Percentiles rank a stretch among this genome's conserved stretches.
These are phyloP conservation scores for Jaapia argillacea DNA, from an alignment of 768 basidiomycete genomes.

Conservation along the genomic window DNA sequence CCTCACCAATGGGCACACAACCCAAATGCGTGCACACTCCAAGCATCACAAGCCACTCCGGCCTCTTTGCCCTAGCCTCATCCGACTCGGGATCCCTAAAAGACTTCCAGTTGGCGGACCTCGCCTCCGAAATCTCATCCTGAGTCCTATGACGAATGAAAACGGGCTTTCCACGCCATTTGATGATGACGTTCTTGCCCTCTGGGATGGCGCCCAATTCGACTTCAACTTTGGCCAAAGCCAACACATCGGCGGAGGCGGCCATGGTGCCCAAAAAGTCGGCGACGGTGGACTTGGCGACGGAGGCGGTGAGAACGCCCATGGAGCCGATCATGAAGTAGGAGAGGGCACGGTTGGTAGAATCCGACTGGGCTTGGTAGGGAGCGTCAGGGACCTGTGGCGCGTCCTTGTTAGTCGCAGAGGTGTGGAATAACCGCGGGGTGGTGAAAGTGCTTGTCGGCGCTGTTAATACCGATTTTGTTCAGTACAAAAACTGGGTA, in stretches of 20 bases:
- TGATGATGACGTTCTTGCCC: conserved; percentile 95
- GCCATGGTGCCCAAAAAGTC: conserved; percentile 96
- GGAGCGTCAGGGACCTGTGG: conserved; percentile 81
- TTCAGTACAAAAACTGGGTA: background rate
- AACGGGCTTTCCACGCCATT: conserved; percentile 99
- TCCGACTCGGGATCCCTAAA: conserved; percentile 92
- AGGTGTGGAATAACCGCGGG: conserved; percentile 72
- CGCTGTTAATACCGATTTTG: background rate
- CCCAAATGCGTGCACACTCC: conserved; percentile 97
- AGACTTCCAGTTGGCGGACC: conserved; percentile 70
- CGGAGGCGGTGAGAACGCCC: conserved; percentile 89
- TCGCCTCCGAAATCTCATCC: conserved; percentile 90
- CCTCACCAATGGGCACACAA: conserved; percentile 97
- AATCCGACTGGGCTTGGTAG: conserved; percentile 63
- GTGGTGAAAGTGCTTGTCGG: background rate
- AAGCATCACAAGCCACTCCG: conserved; percentile 92
- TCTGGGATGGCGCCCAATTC: conserved; percentile 86
- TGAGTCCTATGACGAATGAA: conserved; percentile 95
- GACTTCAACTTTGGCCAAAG: conserved; percentile 96
- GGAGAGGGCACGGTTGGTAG: conserved; percentile 64
- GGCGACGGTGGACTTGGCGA: conserved; percentile 86
- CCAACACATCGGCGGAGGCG: conserved; percentile 95
- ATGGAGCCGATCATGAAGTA: conserved; percentile 90
- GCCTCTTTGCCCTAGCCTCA: conserved; percentile 81
- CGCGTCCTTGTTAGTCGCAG: conserved; percentile 54